Percentiles rank a stretch among this genome's conserved stretches.
Evolutionary conservation across 106 monocot species (phyloP).

Genomic region (Acorus calamus): DNA sequence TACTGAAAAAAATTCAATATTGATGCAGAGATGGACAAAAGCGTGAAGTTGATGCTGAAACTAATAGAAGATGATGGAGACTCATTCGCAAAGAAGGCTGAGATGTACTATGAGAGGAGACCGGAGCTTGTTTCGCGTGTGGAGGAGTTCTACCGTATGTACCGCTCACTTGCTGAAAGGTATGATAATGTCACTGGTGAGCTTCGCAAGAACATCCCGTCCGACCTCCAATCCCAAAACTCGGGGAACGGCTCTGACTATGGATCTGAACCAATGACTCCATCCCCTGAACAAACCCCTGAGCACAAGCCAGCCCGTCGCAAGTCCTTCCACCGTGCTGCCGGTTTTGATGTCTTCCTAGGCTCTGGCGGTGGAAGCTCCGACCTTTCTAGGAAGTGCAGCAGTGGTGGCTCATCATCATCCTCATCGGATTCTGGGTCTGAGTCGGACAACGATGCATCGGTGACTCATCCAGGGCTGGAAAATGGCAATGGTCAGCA

Average conservation of each 20-base stretch:
- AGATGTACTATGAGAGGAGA: conserved; percentile 55
- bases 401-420: neutral
- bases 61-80: conserved; percentile 68
- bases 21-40: conserved; percentile 36
- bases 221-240: conserved; percentile 30
- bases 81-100: conserved; percentile 67
- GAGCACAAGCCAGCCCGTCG: neutral
- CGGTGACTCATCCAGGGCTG: neutral
- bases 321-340: conserved; percentile 3
- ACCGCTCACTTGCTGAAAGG: conserved; percentile 56
- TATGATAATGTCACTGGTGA: conserved; percentile 59
- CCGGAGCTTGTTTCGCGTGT: conserved; percentile 53
- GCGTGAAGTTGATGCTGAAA: conserved; percentile 55
- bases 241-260: conserved; percentile 36
- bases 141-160: conserved; percentile 69
- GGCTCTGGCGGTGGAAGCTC: conserved; percentile 14
- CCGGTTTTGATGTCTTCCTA: conserved; percentile 18
- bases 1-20: neutral
- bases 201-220: conserved; percentile 32
- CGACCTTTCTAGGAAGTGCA: conserved; percentile 9
- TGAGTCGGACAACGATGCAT: conserved; percentile 4
- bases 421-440: conserved; percentile 18
- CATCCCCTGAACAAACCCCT: conserved; percentile 6
- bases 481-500: neutral
- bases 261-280: conserved; percentile 32